phyloP scores from a whole-genome alignment of 768 basidiomycete species.

The Candolleomyces aberdarensis region DNA sequence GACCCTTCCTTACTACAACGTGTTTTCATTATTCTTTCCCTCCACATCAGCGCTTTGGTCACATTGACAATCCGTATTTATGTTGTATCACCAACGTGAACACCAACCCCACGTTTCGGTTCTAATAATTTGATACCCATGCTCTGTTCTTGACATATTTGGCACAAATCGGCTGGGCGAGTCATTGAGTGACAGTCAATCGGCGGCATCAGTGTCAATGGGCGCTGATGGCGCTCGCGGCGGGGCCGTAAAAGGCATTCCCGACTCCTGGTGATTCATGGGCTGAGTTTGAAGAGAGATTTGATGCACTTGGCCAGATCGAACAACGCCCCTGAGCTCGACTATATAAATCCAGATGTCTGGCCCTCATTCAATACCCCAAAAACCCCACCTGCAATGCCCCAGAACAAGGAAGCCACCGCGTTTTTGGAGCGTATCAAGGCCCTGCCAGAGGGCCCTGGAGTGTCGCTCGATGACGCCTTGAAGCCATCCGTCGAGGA shows the following conservation, averaged over 20 bases:
- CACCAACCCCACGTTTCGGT: neutral
- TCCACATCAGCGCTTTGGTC: neutral
- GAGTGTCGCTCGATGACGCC: constrained; percentile 37
- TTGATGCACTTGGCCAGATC: neutral
- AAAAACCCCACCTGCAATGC: constrained; percentile 3
- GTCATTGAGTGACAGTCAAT: no score
- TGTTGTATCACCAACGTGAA: neutral
- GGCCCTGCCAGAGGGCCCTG: constrained; percentile 9
- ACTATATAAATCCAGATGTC: neutral
- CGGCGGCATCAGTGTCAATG: no score
- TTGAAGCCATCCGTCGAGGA: constrained; percentile 56
- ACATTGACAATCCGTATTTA: neutral
- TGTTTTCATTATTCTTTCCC: no score
- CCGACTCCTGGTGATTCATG: neutral
- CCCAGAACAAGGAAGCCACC: constrained; percentile 12
- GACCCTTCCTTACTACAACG: no score
- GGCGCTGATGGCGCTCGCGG: neutral
- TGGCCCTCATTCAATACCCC: neutral
- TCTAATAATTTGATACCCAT: neutral
- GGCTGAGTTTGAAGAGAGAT: neutral
- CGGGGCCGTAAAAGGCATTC: neutral
- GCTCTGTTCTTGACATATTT: neutral
- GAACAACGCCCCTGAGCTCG: neutral
- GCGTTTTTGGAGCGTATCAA: constrained; percentile 11
- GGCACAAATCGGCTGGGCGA: neutral